phyloP scores from a whole-genome alignment of 139 green algal species.

The Yamagishiella unicocca region DNA sequence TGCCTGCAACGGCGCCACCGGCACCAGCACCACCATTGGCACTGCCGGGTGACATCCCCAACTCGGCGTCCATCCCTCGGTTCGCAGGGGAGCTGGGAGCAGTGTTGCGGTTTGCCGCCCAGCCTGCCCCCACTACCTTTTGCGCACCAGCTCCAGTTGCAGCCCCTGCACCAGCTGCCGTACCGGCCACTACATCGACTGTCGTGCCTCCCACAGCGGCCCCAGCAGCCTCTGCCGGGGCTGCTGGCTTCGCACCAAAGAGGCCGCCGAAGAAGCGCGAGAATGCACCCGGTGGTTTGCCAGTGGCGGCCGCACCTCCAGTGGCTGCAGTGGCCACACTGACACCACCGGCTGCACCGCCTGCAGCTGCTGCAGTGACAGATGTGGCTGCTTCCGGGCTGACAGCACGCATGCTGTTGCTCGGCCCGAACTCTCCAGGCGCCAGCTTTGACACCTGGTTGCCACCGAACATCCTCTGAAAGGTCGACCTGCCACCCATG shows the following conservation, averaged over 20 bases:
- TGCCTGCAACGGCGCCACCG: no score
- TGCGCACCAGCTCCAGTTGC: neutral
- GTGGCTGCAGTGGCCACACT: neutral
- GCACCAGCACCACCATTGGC: no score
- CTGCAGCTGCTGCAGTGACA: neutral
- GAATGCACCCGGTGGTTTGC: neutral
- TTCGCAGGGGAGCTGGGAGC: no score
- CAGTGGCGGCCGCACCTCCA: neutral
- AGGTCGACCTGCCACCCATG: no score
- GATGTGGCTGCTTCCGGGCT: no score
- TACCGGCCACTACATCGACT: neutral
- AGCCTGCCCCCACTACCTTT: no score
- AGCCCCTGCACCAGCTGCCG: neutral
- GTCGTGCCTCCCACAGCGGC: neutral
- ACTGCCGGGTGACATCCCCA: no score
- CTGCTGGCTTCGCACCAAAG: neutral
- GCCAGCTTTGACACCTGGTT: neutral
- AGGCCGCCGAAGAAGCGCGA: neutral
- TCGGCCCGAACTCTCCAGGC: neutral
- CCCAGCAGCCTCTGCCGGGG: neutral
- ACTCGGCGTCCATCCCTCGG: no score
- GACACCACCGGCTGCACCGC: neutral
- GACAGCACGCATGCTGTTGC: no score
- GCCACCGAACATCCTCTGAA: neutral
- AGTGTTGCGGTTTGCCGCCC: no score